Base-by-base conservation (phyloP, 176 grass and related monocot species). In the Rhynchospora breviuscula region DNA sequence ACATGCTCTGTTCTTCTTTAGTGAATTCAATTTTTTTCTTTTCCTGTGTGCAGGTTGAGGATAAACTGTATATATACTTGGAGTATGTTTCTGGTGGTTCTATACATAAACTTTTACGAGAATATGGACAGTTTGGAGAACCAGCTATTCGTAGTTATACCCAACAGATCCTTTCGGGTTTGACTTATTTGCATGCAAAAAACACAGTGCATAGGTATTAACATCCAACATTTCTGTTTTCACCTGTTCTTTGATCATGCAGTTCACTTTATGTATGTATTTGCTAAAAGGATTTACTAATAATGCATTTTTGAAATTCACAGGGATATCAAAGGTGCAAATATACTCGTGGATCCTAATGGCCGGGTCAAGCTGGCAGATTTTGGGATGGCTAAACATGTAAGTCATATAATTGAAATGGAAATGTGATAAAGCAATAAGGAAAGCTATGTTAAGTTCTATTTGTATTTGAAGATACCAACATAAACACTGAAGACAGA, bases 271-370 rank as follows among this genome's bases (percentile, higher is more conserved):
- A 73, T 47, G 17, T 18, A 70, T 6, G 18, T 75, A 46, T 83
- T 82, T 81, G 14, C 58, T 79, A 58, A 15, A 40, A 13, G 60
- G 21, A 59, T 65, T 60, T 70, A 79, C 18, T 80, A 63, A 87
- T 84, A 43, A 49, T 85, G 57, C 82, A 35, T 85, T 65, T 63
- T 85, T 84, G 44, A 87, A 46, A 69, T 80, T 46, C 83, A 89
- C 57, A 99, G 96, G 72, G 96, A 99, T 79, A 99, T 99, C 79
- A 99, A 99, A 95, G 96, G 96, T 48, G 93, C 96, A 91, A 99
- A 95, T 86, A 95, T 99, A 93, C 87, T 99, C 80, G 93, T 99
- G 26, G 96, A 99, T 69, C 96, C 96, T 79, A 93, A 91, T 92
- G 96, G 96, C 10, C 96, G 89, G 78, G 92, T 99, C 70, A 95